Evolutionary conservation across 2,329 filamentous ascomycete species (phyloP).

Genomic region (Triangularia verruculosa): DNA sequence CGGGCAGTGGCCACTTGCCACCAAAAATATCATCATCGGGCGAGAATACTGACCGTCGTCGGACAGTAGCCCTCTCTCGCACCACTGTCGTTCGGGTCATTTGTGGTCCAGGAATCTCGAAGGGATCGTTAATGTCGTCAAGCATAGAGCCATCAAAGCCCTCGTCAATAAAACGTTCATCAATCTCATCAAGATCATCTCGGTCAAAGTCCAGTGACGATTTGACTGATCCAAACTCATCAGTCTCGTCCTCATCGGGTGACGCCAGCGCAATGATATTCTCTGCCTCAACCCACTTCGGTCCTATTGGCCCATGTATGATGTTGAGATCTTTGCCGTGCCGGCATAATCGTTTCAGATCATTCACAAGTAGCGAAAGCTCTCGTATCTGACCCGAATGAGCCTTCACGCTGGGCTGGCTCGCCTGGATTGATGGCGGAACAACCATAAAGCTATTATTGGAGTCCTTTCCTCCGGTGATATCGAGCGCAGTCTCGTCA

Average conservation of each 20-base stretch:
- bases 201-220: conserved; percentile 38
- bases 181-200: conserved; percentile 42
- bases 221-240: conserved; percentile 31
- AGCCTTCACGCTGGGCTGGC: conserved; percentile 76
- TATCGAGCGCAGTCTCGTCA: conserved; percentile 42
- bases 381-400: conserved; percentile 83
- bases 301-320: conserved; percentile 54
- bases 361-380: conserved; percentile 76
- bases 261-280: conserved; percentile 83
- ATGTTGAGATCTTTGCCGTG: conserved; percentile 68
- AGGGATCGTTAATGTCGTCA: conserved; percentile 43
- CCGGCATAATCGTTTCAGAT: conserved; percentile 72
- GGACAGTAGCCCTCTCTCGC: conserved; percentile 50
- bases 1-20: conserved; percentile 44
- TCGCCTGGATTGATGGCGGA: conserved; percentile 74
- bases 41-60: conserved; percentile 61
- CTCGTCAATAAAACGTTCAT: conserved; percentile 46
- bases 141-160: conserved; percentile 47
- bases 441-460: conserved; percentile 60
- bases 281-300: conserved; percentile 76
- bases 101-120: conserved; percentile 41
- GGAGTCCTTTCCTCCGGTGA: conserved; percentile 37
- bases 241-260: conserved; percentile 58
- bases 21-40: conserved; percentile 67
- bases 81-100: conserved; percentile 52